Percentiles rank a stretch among this genome's conserved stretches.
Evolutionary conservation across 495 filamentous ascomycete genomes (phyloP).

Genomic region (Xylaria cubensis): DNA sequence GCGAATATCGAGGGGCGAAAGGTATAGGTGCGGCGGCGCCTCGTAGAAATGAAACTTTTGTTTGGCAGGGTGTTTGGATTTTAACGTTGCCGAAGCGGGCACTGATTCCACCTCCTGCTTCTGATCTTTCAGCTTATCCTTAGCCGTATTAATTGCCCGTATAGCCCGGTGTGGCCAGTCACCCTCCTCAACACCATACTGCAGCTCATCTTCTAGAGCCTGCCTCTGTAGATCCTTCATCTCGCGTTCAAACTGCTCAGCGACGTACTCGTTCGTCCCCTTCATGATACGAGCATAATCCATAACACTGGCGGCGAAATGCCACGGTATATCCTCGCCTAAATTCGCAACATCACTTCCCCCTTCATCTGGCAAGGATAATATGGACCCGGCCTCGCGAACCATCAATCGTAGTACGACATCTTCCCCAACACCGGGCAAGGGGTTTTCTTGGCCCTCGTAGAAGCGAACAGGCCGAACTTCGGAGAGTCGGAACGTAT

Average conservation of each 20-base stretch:
- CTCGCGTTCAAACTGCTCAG: slow-evolving; percentile 76
- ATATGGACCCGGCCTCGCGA: slow-evolving; percentile 76
- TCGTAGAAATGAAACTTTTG: slow-evolving; percentile 86
- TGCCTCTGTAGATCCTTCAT: slow-evolving; percentile 75
- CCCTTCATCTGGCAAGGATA: slow-evolving; percentile 86
- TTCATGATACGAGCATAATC: slow-evolving; percentile 97
- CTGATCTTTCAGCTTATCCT: slow-evolving; percentile 64
- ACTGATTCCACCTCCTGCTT: slow-evolving; percentile 15
- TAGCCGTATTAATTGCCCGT: slow-evolving; percentile 70
- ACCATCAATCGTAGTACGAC: slow-evolving; percentile 86
- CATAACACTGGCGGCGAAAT: slow-evolving; percentile 88
- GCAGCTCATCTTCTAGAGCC: slow-evolving; percentile 85
- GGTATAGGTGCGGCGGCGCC: slow-evolving; percentile 86
- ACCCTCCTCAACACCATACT: slow-evolving; percentile 88
- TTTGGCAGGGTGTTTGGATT: slow-evolving; percentile 40
- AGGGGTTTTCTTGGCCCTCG: slow-evolving; percentile 80
- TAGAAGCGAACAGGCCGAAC: slow-evolving; percentile 93
- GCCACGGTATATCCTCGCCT: slow-evolving; percentile 86
- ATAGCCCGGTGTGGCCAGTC: slow-evolving; percentile 91
- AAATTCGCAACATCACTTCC: slow-evolving; percentile 68
- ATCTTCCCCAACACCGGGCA: slow-evolving; percentile 84
- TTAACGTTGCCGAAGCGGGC: slow-evolving; percentile 17
- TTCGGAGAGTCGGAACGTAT: slow-evolving; percentile 84
- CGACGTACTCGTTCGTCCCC: slow-evolving; percentile 88
- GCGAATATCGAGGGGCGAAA: slow-evolving; percentile 92